phyloP scores from a whole-genome alignment of 768 basidiomycete species.

The Lactarius psammicola region DNA sequence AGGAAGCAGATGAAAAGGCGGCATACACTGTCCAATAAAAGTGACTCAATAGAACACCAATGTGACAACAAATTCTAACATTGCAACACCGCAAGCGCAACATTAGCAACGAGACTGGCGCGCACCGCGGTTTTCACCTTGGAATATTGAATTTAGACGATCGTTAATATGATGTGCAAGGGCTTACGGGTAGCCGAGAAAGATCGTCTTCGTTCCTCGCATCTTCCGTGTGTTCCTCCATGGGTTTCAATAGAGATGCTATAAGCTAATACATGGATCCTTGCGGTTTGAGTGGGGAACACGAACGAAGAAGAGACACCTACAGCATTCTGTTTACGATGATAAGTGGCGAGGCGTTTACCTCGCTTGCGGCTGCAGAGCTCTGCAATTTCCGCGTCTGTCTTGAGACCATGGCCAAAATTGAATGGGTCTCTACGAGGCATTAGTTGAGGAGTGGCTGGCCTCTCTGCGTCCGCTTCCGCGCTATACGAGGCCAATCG shows the following conservation, averaged over 20 bases:
- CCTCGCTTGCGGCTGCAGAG: constrained; percentile 59
- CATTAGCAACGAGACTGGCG: constrained; percentile 77
- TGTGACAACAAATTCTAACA: constrained; percentile 41
- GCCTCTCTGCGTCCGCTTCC: constrained; percentile 44
- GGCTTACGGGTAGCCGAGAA: constrained; percentile 61
- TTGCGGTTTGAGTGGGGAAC: not conserved
- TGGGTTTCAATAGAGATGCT: constrained; percentile 79
- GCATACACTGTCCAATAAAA: constrained; percentile 68
- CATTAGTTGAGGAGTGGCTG: constrained; percentile 37
- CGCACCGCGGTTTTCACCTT: constrained; percentile 89
- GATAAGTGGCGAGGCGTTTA: constrained; percentile 63
- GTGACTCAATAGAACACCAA: constrained; percentile 2
- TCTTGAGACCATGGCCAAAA: constrained; percentile 57
- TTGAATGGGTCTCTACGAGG: constrained; percentile 60
- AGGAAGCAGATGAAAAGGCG: constrained; percentile 76
- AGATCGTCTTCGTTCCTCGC: constrained; percentile 68
- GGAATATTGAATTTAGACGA: not conserved
- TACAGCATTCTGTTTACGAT: constrained; percentile 71
- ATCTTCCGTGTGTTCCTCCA: constrained; percentile 86
- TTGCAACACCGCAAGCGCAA: constrained; percentile 68
- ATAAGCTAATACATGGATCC: constrained; percentile 61
- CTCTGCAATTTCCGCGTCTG: constrained; percentile 60
- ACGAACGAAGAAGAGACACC: constrained; percentile 28
- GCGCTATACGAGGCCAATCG: constrained; percentile 14
- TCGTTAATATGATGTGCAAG: not conserved